Conservation (phyloP, 352 stramenopile genomes). For the Globisporangium nodosum region DNA sequence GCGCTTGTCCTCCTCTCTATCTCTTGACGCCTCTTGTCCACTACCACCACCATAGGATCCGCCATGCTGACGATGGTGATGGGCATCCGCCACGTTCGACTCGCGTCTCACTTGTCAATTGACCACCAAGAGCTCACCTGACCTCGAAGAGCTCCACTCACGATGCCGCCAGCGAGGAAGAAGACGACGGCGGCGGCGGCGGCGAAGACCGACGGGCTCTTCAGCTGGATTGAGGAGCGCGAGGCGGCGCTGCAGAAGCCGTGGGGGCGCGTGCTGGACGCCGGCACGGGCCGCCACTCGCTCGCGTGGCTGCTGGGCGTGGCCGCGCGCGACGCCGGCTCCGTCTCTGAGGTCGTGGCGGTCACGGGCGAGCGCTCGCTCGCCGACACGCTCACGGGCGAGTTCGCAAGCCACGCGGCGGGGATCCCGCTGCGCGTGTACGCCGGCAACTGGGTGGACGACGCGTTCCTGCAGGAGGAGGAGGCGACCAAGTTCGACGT, state of each 20-base stretch:
- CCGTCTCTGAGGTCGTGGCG: conserved; percentile 43
- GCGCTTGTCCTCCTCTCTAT: no score
- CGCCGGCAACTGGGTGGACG: conserved; percentile 71
- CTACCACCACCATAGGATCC: no score
- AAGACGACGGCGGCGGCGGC: conserved; percentile 4
- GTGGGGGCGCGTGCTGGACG: conserved; percentile 81
- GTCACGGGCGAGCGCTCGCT: conserved; percentile 69
- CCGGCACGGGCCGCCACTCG: conserved; percentile 87
- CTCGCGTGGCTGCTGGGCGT: conserved; percentile 78
- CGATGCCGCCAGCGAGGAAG: conserved; percentile 16
- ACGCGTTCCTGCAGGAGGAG: conserved; percentile 52
- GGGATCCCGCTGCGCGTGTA: conserved; percentile 34
- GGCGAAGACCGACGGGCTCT: conserved; percentile 64
- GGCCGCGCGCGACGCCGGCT: conserved; percentile 14
- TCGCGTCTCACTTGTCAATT: neutral
- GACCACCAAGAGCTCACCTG: neutral
- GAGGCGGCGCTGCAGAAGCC: conserved; percentile 23
- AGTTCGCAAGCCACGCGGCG: conserved; percentile 32
- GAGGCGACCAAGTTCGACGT: conserved; percentile 61
- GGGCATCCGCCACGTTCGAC: no score
- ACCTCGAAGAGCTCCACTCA: neutral
- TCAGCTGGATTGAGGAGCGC: conserved; percentile 65
- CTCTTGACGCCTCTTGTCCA: no score
- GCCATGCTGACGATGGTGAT: no score
- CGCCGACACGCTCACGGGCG: conserved; percentile 29